These are phyloP conservation scores for Coleophoma cylindrospora DNA, from an alignment of 2,329 filamentous ascomycete genomes.

Conservation along the genomic window DNA sequence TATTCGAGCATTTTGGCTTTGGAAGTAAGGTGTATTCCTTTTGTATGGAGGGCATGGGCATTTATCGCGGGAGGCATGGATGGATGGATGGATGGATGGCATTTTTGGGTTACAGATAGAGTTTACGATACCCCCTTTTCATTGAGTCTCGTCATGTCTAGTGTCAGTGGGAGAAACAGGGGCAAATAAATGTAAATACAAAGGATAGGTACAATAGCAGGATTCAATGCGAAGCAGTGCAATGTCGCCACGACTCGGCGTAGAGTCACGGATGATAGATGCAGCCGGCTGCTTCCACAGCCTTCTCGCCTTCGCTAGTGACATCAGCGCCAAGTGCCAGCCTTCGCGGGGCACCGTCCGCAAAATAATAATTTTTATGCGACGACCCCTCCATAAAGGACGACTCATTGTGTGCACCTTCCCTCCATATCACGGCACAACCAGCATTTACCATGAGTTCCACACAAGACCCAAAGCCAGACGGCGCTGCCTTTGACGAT, in stretches of 20 bases:
- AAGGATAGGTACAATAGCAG: no score
- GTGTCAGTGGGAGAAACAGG: no score
- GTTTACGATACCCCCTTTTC: slow-evolving; percentile 1
- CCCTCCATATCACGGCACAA: slow-evolving; percentile 1
- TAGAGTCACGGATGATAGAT: no score
- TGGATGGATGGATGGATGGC: background rate
- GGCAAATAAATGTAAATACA: no score
- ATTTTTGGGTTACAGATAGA: background rate
- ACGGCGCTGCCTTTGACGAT: slow-evolving; percentile 41
- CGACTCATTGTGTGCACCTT: slow-evolving; percentile 10
- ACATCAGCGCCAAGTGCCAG: background rate
- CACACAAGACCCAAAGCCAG: slow-evolving; percentile 31
- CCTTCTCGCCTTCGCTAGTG: background rate
- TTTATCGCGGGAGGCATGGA: background rate
- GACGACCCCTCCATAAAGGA: slow-evolving; percentile 13
- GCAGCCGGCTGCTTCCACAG: background rate
- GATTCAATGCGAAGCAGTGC: no score
- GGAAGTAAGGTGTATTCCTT: background rate
- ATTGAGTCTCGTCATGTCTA: no score
- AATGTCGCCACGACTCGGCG: no score
- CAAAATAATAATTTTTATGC: slow-evolving; percentile 3
- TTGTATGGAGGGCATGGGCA: background rate
- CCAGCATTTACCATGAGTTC: slow-evolving; percentile 34
- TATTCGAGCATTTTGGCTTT: background rate
- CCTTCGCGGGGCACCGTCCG: background rate